Percentiles rank a stretch among this genome's conserved stretches.
Conservation (phyloP, 768 basidiomycete genomes). For the Termitomyces sp. region DNA sequence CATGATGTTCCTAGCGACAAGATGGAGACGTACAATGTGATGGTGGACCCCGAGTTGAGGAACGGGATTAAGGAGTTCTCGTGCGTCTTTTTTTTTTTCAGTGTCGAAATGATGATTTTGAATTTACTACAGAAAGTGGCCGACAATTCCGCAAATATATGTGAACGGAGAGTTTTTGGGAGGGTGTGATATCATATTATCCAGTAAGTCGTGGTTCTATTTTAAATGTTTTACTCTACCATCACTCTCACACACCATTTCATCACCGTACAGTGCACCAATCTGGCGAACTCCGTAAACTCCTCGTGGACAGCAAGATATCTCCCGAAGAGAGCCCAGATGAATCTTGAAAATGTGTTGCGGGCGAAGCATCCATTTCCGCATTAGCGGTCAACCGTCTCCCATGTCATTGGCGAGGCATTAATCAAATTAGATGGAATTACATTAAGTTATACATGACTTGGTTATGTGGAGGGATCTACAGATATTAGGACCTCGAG, state of each 20-base stretch:
- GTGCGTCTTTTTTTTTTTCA: conserved; percentile 44
- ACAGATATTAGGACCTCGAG: not conserved
- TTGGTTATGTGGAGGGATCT: not conserved
- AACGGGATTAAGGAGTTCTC: conserved; percentile 93
- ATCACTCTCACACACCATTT: not conserved
- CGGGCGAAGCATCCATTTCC: not conserved
- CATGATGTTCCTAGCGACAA: conserved; percentile 79
- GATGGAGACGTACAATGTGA: conserved; percentile 84
- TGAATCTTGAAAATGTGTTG: not conserved
- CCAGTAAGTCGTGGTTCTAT: conserved; percentile 53
- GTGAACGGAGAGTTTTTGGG: conserved; percentile 94
- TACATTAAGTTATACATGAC: not conserved
- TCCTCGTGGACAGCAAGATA: conserved; percentile 67
- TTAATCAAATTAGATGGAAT: not conserved
- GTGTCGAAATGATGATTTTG: not conserved
- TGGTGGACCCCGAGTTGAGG: conserved; percentile 81
- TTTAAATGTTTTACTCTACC: conserved; percentile 6
- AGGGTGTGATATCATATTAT: conserved; percentile 91
- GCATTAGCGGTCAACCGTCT: not conserved
- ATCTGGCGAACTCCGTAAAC: conserved; percentile 84
- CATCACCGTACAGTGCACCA: conserved; percentile 75
- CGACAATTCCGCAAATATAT: conserved; percentile 94
- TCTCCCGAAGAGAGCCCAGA: conserved; percentile 42
- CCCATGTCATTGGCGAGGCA: not conserved
- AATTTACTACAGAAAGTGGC: conserved; percentile 75